Conservation (phyloP, 2,329 filamentous ascomycete genomes). For the Periconia sp. region DNA sequence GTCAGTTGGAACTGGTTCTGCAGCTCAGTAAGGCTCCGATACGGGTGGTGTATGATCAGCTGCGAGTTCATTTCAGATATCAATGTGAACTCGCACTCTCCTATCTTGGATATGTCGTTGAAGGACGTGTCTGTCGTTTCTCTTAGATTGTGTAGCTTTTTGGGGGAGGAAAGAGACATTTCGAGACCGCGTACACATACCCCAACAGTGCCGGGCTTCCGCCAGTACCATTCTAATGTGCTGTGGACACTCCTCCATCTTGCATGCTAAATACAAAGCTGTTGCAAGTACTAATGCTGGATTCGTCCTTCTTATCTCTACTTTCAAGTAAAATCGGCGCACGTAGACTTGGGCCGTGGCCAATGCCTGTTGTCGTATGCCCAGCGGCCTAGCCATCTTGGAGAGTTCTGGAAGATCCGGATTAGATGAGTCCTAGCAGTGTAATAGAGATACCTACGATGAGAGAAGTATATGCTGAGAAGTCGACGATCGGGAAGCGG, state of each 20-base stretch:
- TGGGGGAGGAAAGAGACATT: not conserved
- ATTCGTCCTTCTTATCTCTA: conserved; percentile 90
- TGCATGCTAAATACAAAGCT: conserved; percentile 91
- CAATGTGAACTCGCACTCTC: conserved; percentile 90
- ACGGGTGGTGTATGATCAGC: conserved; percentile 87
- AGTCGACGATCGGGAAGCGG: conserved; percentile 80
- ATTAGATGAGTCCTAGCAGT: not conserved
- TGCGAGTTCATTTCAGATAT: conserved; percentile 91
- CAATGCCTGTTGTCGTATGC: conserved; percentile 84
- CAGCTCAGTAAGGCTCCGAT: conserved; percentile 75
- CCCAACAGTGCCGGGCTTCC: conserved; percentile 73
- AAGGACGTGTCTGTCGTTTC: conserved; percentile 36
- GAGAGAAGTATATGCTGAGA: conserved; percentile 88
- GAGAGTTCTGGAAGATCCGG: conserved; percentile 60
- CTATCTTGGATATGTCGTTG: conserved; percentile 76
- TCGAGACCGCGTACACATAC: conserved; percentile 14
- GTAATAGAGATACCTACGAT: conserved; percentile 62
- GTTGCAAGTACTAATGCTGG: conserved; percentile 93
- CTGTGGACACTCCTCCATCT: conserved; percentile 96
- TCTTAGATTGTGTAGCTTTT: not conserved
- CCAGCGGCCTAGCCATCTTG: conserved; percentile 81
- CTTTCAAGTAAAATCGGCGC: conserved; percentile 87
- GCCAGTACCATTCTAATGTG: conserved; percentile 89
- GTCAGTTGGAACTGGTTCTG: conserved; percentile 69
- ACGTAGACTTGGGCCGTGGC: conserved; percentile 95